A percentile compares a stretch with the other conserved stretches of the same genome.
These are phyloP conservation scores for Fusarium liriodendri DNA, from an alignment of 2,329 filamentous ascomycete species.

Conservation along the genomic window DNA sequence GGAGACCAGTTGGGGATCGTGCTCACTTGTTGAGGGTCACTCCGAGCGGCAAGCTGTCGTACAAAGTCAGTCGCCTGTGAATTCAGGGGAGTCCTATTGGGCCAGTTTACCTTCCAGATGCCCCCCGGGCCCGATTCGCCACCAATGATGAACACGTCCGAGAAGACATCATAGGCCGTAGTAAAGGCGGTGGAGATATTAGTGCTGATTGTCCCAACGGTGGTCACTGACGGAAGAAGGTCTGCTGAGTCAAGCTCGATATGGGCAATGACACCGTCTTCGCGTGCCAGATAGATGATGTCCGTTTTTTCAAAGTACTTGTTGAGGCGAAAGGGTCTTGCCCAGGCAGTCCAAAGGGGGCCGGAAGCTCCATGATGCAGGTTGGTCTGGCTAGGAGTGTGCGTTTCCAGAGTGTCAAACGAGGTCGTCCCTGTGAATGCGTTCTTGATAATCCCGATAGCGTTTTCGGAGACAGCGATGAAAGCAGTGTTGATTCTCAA, in stretches of 20 bases:
- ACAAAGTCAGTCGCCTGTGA: slow-evolving; percentile 10
- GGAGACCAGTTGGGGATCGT: slow-evolving; percentile 73
- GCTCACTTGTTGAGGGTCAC: slow-evolving; percentile 56
- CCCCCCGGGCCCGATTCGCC: slow-evolving; percentile 83
- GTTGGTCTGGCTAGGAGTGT: slow-evolving; percentile 53
- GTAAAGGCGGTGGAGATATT: slow-evolving; percentile 87
- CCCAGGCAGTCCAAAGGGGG: slow-evolving; percentile 87
- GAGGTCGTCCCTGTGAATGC: slow-evolving; percentile 63
- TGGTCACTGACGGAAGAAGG: slow-evolving; percentile 64
- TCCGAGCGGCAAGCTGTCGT: slow-evolving; percentile 64
- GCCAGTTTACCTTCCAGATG: slow-evolving; percentile 72
- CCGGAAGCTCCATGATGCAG: slow-evolving; percentile 58
- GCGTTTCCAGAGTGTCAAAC: slow-evolving; percentile 59
- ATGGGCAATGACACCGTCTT: slow-evolving; percentile 85
- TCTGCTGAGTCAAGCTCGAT: slow-evolving; percentile 73
- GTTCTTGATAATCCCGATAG: slow-evolving; percentile 67
- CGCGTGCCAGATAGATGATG: slow-evolving; percentile 85
- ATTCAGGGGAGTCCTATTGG: neutral
- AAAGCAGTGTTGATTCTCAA: slow-evolving; percentile 78
- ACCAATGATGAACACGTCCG: slow-evolving; percentile 83
- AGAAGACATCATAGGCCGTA: slow-evolving; percentile 73
- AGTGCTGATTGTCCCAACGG: slow-evolving; percentile 73
- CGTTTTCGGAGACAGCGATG: slow-evolving; percentile 71
- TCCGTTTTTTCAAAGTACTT: slow-evolving; percentile 74
- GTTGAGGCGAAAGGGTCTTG: slow-evolving; percentile 76